These are phyloP conservation scores for Heritiera littoralis DNA, from an alignment of 345 rosid genomes.

Conservation along the genomic window DNA sequence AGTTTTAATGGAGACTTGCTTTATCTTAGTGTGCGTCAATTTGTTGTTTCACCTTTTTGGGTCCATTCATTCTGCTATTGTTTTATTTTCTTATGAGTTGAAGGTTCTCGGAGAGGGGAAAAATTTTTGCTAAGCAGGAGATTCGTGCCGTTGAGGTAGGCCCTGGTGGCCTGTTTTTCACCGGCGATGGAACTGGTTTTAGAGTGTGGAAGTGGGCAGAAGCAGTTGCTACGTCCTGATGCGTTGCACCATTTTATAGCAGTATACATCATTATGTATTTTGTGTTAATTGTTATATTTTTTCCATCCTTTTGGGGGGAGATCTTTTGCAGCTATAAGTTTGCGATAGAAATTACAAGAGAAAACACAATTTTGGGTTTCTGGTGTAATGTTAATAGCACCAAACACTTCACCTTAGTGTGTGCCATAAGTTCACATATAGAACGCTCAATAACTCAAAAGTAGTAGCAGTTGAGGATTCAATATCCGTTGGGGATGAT, in stretches of 20 bases:
- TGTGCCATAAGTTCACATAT: neutral
- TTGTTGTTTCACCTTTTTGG: neutral
- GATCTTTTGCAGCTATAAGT: slow-evolving; percentile 8
- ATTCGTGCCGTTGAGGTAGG: slow-evolving; percentile 77
- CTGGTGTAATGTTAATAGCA: slow-evolving; percentile 17
- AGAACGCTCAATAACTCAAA: neutral
- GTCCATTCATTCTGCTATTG: neutral
- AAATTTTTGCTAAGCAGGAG: slow-evolving; percentile 82
- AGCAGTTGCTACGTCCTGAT: slow-evolving; percentile 38
- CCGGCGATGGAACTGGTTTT: slow-evolving; percentile 92
- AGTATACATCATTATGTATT: slow-evolving; percentile 12
- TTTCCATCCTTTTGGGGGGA: slow-evolving; percentile 7
- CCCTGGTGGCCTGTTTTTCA: slow-evolving; percentile 85
- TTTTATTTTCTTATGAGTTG: slow-evolving; percentile 12
- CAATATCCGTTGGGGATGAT: neutral
- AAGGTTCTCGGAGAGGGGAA: slow-evolving; percentile 89
- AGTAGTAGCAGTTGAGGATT: neutral
- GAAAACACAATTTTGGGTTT: slow-evolving; percentile 28
- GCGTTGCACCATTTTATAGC: slow-evolving; percentile 4
- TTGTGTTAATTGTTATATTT: neutral
- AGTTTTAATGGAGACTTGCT: slow-evolving; percentile 33
- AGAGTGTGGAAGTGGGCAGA: slow-evolving; percentile 86
- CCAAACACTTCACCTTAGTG: neutral
- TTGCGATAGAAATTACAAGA: slow-evolving; percentile 17
- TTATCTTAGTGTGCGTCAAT: neutral